Evolutionary conservation across 352 stramenopile species (phyloP).

Genomic region (Hyaloperonospora brassicae): DNA sequence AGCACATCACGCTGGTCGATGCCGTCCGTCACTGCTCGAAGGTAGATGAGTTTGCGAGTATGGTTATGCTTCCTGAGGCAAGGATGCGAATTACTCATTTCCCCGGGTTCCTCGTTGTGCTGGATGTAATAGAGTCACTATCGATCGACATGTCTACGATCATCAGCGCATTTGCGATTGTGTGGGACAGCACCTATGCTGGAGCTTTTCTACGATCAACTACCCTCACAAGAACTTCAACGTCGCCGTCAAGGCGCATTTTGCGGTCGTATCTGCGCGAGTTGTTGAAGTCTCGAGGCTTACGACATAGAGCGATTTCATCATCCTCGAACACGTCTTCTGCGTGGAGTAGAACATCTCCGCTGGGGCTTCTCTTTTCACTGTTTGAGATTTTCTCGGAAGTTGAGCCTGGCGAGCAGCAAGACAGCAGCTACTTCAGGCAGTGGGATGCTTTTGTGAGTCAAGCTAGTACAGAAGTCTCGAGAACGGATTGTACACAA

Average conservation of each 20-base stretch:
- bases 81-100: constrained; percentile 5
- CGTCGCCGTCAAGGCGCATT: constrained; percentile 15
- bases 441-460: constrained; percentile 26
- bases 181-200: constrained; percentile 10
- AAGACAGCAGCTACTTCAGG: constrained; percentile 6
- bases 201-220: not conserved
- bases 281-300: constrained; percentile 9
- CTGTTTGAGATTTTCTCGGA: constrained; percentile 23
- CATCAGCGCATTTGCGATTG: constrained; percentile 16
- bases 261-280: constrained; percentile 23
- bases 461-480: not conserved
- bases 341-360: not conserved
- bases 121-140: constrained; percentile 16
- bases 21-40: constrained; percentile 31
- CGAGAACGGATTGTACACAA: constrained; percentile 1
- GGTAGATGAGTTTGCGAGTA: constrained; percentile 24
- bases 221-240: not conserved
- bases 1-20: constrained; percentile 15
- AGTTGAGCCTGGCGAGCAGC: not conserved
- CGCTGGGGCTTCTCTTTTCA: constrained; percentile 16
- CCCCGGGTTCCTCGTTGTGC: constrained; percentile 24
- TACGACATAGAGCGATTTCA: not conserved
- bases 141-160: constrained; percentile 7
- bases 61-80: constrained; percentile 1
- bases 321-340: not conserved